Percentiles rank a stretch among this genome's conserved stretches.
These are phyloP conservation scores for Didymella segeticola DNA, from an alignment of 2,329 filamentous ascomycete species.

Conservation along the genomic window DNA sequence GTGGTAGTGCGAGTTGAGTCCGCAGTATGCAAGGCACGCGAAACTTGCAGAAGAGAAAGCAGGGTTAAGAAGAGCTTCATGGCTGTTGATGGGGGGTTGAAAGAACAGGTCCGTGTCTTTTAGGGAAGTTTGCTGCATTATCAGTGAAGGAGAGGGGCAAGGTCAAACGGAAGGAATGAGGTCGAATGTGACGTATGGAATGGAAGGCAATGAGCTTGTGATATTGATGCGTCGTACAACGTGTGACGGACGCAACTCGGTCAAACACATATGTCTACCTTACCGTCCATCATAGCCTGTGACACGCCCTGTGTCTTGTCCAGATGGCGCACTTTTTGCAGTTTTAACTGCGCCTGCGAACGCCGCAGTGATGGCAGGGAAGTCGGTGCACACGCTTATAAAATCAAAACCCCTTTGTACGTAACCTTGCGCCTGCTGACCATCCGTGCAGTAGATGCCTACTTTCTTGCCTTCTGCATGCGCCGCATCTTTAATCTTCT, in stretches of 20 bases:
- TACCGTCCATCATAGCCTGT: conserved; percentile 33
- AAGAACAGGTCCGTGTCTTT: background rate
- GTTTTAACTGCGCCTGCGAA: conserved; percentile 46
- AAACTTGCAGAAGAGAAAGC: background rate
- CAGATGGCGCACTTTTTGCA: conserved; percentile 38
- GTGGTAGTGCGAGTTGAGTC: too few species aligned
- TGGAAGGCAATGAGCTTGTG: conserved; percentile 2
- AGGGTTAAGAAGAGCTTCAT: background rate
- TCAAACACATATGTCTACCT: background rate
- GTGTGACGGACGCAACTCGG: background rate
- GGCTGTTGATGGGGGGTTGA: background rate
- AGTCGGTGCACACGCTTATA: conserved; percentile 56
- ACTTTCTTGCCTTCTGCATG: conserved; percentile 60
- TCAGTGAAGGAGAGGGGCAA: background rate
- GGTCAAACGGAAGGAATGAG: conserved; percentile 1
- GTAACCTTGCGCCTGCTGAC: conserved; percentile 59
- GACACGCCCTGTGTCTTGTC: conserved; percentile 15
- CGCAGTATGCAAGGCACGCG: background rate
- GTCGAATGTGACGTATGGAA: conserved; percentile 5
- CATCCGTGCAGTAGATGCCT: conserved; percentile 62
- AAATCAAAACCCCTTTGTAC: conserved; percentile 63
- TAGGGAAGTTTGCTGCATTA: background rate
- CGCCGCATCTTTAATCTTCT: conserved; percentile 59
- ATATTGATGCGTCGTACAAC: conserved; percentile 11
- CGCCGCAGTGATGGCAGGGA: conserved; percentile 53